A percentile compares a stretch with the other conserved stretches of the same genome.
phyloP scores from a whole-genome alignment of 805 yeast species.

The Cyberlindnera xishuangbannaensis region DNA sequence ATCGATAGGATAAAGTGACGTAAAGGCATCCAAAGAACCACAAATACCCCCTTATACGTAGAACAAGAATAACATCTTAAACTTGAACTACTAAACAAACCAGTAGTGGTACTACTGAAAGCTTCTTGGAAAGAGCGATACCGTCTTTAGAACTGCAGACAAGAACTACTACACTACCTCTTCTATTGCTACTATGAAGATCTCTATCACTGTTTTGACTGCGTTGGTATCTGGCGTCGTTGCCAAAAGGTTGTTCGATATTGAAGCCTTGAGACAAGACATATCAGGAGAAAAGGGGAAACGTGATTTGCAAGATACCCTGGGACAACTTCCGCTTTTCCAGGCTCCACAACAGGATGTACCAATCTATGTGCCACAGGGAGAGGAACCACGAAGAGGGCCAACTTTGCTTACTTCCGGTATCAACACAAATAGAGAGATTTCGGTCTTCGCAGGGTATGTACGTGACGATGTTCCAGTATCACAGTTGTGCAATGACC shows the following conservation, averaged over 20 bases:
- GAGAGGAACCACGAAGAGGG: conserved; percentile 25
- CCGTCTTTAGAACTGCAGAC: too few species aligned
- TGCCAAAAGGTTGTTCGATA: neutral
- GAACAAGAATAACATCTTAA: too few species aligned
- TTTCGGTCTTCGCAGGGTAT: conserved; percentile 63
- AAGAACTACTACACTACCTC: too few species aligned
- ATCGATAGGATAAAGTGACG: too few species aligned
- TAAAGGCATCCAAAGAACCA: too few species aligned
- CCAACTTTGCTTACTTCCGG: conserved; percentile 28
- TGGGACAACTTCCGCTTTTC: conserved; percentile 16
- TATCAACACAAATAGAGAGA: conserved; percentile 30
- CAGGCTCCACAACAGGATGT: conserved; percentile 14
- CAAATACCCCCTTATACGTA: too few species aligned
- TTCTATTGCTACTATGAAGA: too few species aligned
- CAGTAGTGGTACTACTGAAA: too few species aligned
- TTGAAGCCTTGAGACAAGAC: neutral
- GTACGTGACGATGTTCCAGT: conserved; percentile 56
- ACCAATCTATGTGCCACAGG: conserved; percentile 21
- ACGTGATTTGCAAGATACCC: neutral
- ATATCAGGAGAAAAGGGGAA: neutral
- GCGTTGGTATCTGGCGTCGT: too few species aligned
- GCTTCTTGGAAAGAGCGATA: too few species aligned
- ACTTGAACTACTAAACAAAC: too few species aligned
- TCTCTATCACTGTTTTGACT: too few species aligned
- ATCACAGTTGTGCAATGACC: conserved; percentile 41